phyloP scores from a whole-genome alignment of 805 yeast genomes.

The Monosporozyma aerobia region DNA sequence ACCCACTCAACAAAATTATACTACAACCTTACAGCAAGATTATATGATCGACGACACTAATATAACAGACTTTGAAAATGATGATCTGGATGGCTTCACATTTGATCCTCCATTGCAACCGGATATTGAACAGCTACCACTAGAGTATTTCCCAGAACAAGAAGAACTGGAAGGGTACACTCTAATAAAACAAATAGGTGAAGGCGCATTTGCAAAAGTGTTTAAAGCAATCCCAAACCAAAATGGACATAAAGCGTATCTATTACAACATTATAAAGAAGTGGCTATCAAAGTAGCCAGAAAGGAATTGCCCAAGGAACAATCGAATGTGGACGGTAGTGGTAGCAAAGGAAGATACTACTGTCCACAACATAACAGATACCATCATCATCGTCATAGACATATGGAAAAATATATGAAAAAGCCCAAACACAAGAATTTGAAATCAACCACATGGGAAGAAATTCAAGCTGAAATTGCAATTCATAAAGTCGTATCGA shows the following conservation, averaged over 20 bases:
- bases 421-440: slow-evolving; percentile 4
- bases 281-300: slow-evolving; percentile 52
- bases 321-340: slow-evolving; percentile 32
- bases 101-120: background rate
- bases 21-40: background rate
- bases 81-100: background rate
- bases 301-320: slow-evolving; percentile 52
- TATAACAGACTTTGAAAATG: background rate
- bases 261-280: slow-evolving; percentile 10
- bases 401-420: slow-evolving; percentile 2
- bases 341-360: slow-evolving; percentile 21
- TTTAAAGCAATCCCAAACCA: slow-evolving; percentile 41
- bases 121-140: background rate
- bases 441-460: slow-evolving; percentile 25
- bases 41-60: background rate
- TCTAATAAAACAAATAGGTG: slow-evolving; percentile 50
- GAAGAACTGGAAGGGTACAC: slow-evolving; percentile 29
- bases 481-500: slow-evolving; percentile 54
- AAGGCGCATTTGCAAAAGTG: slow-evolving; percentile 77
- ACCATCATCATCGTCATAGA: slow-evolving; percentile 3
- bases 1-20: background rate
- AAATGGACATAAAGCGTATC: slow-evolving; percentile 8
- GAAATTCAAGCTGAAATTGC: slow-evolving; percentile 71
- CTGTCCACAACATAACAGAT: background rate
- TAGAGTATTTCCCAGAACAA: slow-evolving; percentile 28